Conservation (phyloP, 495 filamentous ascomycete genomes). For the Tuber aestivum region DNA sequence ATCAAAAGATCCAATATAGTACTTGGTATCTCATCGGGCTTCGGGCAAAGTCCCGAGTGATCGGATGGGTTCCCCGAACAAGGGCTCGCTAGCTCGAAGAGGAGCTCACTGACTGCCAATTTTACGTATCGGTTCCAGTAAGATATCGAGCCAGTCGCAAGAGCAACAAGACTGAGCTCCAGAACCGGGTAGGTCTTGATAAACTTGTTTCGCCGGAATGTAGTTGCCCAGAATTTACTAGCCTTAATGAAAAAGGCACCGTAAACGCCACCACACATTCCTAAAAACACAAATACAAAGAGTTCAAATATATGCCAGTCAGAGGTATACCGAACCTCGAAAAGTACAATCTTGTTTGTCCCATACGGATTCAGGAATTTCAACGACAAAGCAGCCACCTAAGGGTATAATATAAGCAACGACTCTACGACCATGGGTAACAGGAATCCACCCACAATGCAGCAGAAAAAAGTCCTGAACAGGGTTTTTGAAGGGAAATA, state of each 20-base stretch:
- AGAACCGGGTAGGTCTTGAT: conserved; percentile 81
- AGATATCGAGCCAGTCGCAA: conserved; percentile 73
- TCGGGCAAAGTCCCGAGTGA: conserved; percentile 69
- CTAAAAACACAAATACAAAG: conserved; percentile 73
- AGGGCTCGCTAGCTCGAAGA: conserved; percentile 84
- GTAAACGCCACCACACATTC: conserved; percentile 72
- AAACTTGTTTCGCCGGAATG: conserved; percentile 70
- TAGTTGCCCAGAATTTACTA: conserved; percentile 76
- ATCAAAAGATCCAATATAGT: conserved; percentile 63
- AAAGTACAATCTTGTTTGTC: conserved; percentile 91
- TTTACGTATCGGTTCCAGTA: conserved; percentile 94
- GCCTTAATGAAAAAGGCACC: conserved; percentile 97
- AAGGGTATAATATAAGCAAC: conserved; percentile 14
- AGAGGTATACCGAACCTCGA: conserved; percentile 82
- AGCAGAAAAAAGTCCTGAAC: conserved; percentile 97
- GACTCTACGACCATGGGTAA: background rate
- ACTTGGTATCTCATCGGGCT: conserved; percentile 62
- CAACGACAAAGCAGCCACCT: conserved; percentile 72
- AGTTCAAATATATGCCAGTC: conserved; percentile 97
- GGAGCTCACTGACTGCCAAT: conserved; percentile 78
- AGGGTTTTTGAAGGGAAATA: conserved; percentile 98
- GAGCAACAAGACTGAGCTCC: conserved; percentile 80
- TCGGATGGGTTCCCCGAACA: conserved; percentile 60
- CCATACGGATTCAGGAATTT: conserved; percentile 96
- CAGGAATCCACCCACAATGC: conserved; percentile 56